phyloP scores from a whole-genome alignment of 495 filamentous ascomycete species.

The Penicillium pancosmium region DNA sequence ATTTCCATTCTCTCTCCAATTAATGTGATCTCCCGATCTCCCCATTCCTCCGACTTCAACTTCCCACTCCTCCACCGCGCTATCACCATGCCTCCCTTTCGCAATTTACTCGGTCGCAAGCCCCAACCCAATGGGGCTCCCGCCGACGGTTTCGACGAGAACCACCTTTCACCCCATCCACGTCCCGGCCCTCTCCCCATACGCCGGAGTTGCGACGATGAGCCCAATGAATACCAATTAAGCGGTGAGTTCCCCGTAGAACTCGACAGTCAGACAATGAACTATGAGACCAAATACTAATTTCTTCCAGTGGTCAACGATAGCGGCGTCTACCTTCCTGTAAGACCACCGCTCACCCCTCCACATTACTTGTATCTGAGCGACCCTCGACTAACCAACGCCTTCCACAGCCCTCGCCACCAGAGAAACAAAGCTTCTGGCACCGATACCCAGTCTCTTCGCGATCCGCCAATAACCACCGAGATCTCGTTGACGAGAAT shows the following conservation, averaged over 20 bases:
- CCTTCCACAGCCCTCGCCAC: slow-evolving; percentile 74
- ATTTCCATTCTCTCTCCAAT: background rate
- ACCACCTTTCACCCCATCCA: slow-evolving; percentile 49
- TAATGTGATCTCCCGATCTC: background rate
- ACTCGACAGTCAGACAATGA: background rate
- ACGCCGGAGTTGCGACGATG: slow-evolving; percentile 55
- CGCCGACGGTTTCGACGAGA: slow-evolving; percentile 51
- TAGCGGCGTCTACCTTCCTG: slow-evolving; percentile 94
- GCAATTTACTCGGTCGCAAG: slow-evolving; percentile 71
- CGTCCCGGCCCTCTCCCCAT: slow-evolving; percentile 58
- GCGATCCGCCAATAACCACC: slow-evolving; percentile 66
- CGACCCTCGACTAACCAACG: slow-evolving; percentile 21
- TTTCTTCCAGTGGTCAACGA: slow-evolving; percentile 83
- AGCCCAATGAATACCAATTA: slow-evolving; percentile 78
- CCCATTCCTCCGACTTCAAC: background rate
- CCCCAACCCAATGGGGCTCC: slow-evolving; percentile 49
- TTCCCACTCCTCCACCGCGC: background rate
- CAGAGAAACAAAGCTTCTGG: slow-evolving; percentile 87
- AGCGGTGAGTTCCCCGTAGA: slow-evolving; percentile 59
- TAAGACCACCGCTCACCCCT: slow-evolving; percentile 40
- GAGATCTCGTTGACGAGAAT: slow-evolving; percentile 72
- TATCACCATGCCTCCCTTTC: slow-evolving; percentile 63
- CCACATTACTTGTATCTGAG: background rate
- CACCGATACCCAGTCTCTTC: slow-evolving; percentile 68
- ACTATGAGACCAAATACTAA: background rate